Conservation (phyloP, 345 rosid genomes). For the Orychophragmus violaceus region DNA sequence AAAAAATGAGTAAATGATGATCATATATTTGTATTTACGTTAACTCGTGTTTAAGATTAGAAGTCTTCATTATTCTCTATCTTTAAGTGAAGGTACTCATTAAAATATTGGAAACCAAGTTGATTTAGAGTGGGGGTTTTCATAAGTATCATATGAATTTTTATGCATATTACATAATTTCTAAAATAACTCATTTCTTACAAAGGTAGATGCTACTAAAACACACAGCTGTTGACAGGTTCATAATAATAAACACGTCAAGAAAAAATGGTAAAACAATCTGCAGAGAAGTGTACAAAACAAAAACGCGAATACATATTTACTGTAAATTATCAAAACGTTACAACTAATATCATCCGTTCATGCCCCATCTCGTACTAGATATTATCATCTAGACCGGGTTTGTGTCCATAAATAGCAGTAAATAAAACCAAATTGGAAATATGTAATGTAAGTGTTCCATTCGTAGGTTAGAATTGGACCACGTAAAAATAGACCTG, state of each 20-base stretch:
- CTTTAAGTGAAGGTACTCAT: neutral
- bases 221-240: neutral
- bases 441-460: neutral
- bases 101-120: neutral
- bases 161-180: neutral
- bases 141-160: neutral
- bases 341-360: neutral
- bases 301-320: too few relatives aligned
- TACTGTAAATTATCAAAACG: neutral
- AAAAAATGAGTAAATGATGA: neutral
- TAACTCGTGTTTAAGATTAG: neutral
- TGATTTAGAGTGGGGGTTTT: neutral
- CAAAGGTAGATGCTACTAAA: neutral
- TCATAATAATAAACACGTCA: neutral
- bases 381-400: neutral
- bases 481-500: neutral
- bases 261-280: neutral
- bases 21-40: neutral
- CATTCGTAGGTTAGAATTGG: neutral
- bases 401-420: neutral
- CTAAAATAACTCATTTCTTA: neutral
- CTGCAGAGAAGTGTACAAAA: neutral
- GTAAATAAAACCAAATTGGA: neutral
- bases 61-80: neutral
- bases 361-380: neutral